Conservation (phyloP, 169 alveolate genomes). For the Eimeria acervulina region DNA sequence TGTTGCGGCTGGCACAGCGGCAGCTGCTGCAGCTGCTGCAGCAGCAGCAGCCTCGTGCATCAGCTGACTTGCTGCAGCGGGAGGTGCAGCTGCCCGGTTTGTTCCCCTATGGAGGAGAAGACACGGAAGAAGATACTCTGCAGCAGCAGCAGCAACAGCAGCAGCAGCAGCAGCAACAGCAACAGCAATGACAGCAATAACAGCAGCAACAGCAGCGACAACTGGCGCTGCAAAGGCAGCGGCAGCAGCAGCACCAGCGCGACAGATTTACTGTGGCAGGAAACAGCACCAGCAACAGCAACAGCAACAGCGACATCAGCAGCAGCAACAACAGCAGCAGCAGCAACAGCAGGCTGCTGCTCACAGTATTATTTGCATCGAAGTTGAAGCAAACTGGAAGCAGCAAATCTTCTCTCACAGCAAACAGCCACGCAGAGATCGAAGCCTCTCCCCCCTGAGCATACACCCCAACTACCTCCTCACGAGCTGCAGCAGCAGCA, state of each 20-base stretch:
- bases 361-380: background rate
- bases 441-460: background rate
- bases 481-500: background rate
- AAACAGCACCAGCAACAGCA: conserved; percentile 32
- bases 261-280: no score
- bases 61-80: conserved; percentile 43
- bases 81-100: conserved; percentile 3
- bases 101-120: background rate
- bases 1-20: background rate
- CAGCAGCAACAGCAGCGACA: background rate
- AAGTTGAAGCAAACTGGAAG: background rate
- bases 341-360: background rate
- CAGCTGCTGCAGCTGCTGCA: conserved; percentile 42
- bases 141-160: conserved; percentile 1
- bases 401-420: background rate
- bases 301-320: conserved; percentile 24
- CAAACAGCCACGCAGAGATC: background rate
- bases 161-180: background rate
- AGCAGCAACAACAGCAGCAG: conserved; percentile 44
- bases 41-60: conserved; percentile 1
- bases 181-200: background rate
- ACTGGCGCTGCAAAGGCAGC: background rate
- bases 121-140: background rate
- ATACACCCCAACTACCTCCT: background rate
- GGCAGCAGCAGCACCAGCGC: background rate